Conservation (phyloP, 2,329 filamentous ascomycete species). For the Podosphaera fusca region DNA sequence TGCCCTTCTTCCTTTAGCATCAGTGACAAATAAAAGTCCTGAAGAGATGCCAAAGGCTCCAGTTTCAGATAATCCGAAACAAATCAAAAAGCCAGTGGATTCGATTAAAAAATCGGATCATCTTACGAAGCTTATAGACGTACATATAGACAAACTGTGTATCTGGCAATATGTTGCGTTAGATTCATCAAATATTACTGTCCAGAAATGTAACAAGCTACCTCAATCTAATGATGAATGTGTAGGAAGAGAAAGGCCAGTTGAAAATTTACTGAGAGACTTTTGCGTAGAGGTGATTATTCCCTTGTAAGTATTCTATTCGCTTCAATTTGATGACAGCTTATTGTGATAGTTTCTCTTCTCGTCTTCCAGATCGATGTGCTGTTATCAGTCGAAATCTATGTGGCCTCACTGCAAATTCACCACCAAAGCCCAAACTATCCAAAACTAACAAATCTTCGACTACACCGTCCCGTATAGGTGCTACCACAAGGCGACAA, state of each 20-base stretch:
- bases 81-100: conserved; percentile 8
- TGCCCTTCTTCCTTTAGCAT: conserved; percentile 35
- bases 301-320: conserved; percentile 36
- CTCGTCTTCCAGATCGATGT: conserved; percentile 50
- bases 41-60: neutral
- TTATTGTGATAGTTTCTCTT: conserved; percentile 37
- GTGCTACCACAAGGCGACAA: conserved; percentile 27
- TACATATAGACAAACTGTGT: conserved; percentile 54
- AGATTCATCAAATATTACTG: conserved; percentile 23
- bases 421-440: conserved; percentile 28
- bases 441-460: conserved; percentile 22
- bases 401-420: conserved; percentile 42
- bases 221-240: conserved; percentile 2
- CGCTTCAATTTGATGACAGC: neutral
- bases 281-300: conserved; percentile 65
- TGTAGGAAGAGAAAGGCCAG: conserved; percentile 7
- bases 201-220: conserved; percentile 20
- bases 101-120: conserved; percentile 26
- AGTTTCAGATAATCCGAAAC: conserved; percentile 1
- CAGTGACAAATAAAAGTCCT: conserved; percentile 12
- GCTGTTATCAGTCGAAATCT: conserved; percentile 51
- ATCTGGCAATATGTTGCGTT: conserved; percentile 63
- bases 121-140: conserved; percentile 40
- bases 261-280: conserved; percentile 40
- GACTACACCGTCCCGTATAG: conserved; percentile 23